Base-by-base conservation (phyloP, 2,329 filamentous ascomycete species). In the Lasiodiplodia theobromae region DNA sequence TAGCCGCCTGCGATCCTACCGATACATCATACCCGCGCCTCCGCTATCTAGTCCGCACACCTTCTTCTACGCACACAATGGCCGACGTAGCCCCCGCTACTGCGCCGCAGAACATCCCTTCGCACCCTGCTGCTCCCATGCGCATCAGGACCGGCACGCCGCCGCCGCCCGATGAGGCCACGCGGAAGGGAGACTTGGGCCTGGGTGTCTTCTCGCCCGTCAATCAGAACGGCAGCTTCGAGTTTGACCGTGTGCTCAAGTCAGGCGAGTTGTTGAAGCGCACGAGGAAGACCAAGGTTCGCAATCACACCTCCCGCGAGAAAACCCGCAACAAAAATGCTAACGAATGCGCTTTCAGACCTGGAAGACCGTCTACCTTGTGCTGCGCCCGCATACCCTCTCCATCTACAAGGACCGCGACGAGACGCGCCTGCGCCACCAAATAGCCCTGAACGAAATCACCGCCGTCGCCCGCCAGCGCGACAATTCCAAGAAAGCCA, bases 191-290 rank as follows among this genome's bases (percentile, higher is more conserved):
- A 53, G 69, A 71, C 34, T 21, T 68, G 12, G 67, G 60, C 51
- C 57, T 68, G 10, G 89, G 92, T 72, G 85, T 89, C 18, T 89
- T 93, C 76, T 96, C 93, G 37, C 93, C 94, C 4, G 93, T 98
- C 71, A 97, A 95, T 77, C 91, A 97, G 80, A 94, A 97, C 80
- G 96, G 96, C 71, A 96, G 93, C 80, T 99, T 97, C 79, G 94
- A 96, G 76, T 97, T 96, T 76, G 96, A 99, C 80, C 91, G 94
- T 63, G 92, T 98, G 67, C 87, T 98, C 79, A 98, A 97, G 82
- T 89, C 91, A 68, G 94, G 95, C 69, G 91, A 91, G 73, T 89
- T 97, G 49, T 87, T 92, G 76, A 97, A 97, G 81, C 89, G 95
- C 73, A 96, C 94, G 21, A 91, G 94, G 74, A 97, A 95, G 84